Percentiles rank a stretch among this genome's conserved stretches.
Evolutionary conservation across 2,329 filamentous ascomycete genomes (phyloP).

Genomic region (Cercospora zeae-maydis): DNA sequence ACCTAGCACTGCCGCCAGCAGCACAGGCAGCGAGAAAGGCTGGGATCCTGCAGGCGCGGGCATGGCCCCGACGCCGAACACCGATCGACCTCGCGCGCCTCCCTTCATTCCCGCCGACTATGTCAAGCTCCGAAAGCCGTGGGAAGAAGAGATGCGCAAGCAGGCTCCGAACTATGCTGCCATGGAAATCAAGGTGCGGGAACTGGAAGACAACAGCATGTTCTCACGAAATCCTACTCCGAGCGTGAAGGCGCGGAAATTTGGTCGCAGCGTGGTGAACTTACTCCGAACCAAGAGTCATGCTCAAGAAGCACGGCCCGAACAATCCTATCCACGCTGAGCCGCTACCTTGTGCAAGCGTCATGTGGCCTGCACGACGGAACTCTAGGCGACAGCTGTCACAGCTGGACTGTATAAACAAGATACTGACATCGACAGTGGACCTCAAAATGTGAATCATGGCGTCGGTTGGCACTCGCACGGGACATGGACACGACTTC

Average conservation of each 20-base stretch:
- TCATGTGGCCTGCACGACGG: neutral
- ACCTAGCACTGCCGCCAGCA: slow-evolving; percentile 23
- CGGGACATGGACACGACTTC: neutral
- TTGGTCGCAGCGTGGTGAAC: slow-evolving; percentile 36
- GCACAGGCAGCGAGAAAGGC: slow-evolving; percentile 14
- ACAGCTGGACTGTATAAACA: neutral
- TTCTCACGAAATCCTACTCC: slow-evolving; percentile 29
- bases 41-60: slow-evolving; percentile 18
- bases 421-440: neutral
- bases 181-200: slow-evolving; percentile 34
- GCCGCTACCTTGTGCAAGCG: neutral
- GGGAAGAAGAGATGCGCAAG: slow-evolving; percentile 34
- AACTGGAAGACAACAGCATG: slow-evolving; percentile 30
- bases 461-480: neutral
- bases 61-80: slow-evolving; percentile 15
- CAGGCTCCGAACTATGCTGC: slow-evolving; percentile 23
- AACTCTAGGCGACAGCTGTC: neutral
- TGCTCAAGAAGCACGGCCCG: slow-evolving; percentile 16
- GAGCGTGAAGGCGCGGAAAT: slow-evolving; percentile 35
- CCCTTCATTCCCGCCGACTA: slow-evolving; percentile 35
- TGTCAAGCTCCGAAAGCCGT: slow-evolving; percentile 30
- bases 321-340: slow-evolving; percentile 5
- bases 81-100: slow-evolving; percentile 26
- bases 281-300: slow-evolving; percentile 34
- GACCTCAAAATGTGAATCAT: neutral